Base-by-base conservation (phyloP, 75 land plant species). In the Azolla pinnata region DNA sequence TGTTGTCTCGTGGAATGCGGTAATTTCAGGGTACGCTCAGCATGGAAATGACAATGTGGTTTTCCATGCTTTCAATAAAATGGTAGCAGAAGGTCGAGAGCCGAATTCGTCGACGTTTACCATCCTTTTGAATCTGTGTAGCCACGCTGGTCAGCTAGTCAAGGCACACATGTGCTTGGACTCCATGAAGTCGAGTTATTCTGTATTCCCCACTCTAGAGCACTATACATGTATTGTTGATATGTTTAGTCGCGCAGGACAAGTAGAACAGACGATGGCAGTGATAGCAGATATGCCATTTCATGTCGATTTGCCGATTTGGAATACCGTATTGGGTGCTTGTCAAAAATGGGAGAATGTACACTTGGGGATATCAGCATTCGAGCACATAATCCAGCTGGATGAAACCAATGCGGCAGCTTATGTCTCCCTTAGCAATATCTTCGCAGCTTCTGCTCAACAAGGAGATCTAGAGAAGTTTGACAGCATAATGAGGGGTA, bases 81-180 rank as follows among this genome's bases (percentile, higher is more conserved):
- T 77, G 87, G 5, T 70, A 44, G 49, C 52, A 57, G 75, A 81
- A 44, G 80, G 80, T 19, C 64, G 74, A 7, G 53, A 73, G 19
- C 83, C 87, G 3, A 77, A 80, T 58, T 47, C 65, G 3, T 73
- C 74, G 25, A 83, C 83, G 21, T 83, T 77, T 57, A 74, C 83
- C 0, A 69, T 77, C 9, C 75, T 77, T 47, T 30, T 83, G 2
- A 46, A 23, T 46, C 2, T 23, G n/a, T 46, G 49, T 23, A 46
- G 21, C 49, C 49, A 23, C n/a, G 49, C 49, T 4, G 49, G 49
- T 46, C 21, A 18, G 14, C 10, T 46, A 46, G 49, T 18, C 2
- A 23, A 46, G 49, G 21, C 23, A 18, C 21, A 46, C 49, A 46
- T 46, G 49, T 23, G 14, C 16, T 54, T 54, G n/a, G 32, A 29